Evolutionary conservation across 2,329 filamentous ascomycete species (phyloP).

Genomic region (Stemphylium lycopersici): DNA sequence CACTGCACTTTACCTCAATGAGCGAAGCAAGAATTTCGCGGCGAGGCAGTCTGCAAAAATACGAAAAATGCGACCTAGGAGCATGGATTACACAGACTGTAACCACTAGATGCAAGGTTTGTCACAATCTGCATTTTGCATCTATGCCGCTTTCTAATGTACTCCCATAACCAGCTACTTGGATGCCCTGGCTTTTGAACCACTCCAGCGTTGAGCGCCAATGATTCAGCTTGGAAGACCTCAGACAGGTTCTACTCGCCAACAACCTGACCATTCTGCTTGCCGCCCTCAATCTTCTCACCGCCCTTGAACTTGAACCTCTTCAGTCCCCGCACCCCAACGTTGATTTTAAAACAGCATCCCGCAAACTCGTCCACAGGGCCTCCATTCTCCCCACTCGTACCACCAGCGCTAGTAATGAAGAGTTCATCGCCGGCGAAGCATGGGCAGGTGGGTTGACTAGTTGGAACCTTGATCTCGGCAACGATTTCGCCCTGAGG

Average conservation of each 20-base stretch:
- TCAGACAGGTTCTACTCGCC: conserved; percentile 20
- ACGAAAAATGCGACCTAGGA: not conserved
- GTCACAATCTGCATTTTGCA: not conserved
- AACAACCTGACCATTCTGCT: conserved; percentile 37
- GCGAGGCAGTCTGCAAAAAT: not conserved
- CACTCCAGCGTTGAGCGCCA: no score
- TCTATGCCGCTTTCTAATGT: not conserved
- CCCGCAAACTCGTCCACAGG: conserved; percentile 70
- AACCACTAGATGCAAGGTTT: not conserved
- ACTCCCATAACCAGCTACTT: no score
- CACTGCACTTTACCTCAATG: not conserved
- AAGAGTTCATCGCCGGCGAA: conserved; percentile 77
- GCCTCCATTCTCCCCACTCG: conserved; percentile 60
- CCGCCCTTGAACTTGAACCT: conserved; percentile 46
- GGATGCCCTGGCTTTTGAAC: not conserved
- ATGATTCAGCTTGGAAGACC: not conserved
- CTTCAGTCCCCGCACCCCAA: conserved; percentile 68
- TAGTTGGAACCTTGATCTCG: conserved; percentile 76
- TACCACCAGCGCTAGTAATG: conserved; percentile 72
- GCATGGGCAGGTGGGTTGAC: conserved; percentile 78
- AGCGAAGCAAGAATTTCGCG: not conserved
- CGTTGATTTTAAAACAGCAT: conserved; percentile 76
- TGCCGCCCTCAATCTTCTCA: conserved; percentile 35
- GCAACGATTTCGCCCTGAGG: conserved; percentile 73
- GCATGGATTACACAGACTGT: not conserved